A percentile compares a stretch with the other conserved stretches of the same genome.
phyloP scores from a whole-genome alignment of 2,329 filamentous ascomycete species.

The Aplosporella prunicola region DNA sequence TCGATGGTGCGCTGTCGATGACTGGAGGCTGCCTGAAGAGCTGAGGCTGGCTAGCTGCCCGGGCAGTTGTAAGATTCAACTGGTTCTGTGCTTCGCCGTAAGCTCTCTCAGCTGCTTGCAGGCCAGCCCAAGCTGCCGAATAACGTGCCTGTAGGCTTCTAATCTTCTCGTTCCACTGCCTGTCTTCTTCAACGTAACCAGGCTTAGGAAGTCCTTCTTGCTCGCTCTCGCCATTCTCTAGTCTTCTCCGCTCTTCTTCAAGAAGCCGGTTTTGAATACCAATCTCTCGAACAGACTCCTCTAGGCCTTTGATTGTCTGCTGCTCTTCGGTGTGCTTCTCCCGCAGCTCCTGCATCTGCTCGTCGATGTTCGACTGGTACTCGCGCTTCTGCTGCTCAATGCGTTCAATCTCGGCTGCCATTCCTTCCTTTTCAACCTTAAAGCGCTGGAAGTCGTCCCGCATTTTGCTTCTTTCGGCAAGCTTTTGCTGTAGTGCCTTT shows the following conservation, averaged over 20 bases:
- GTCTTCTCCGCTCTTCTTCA: slow-evolving; percentile 58
- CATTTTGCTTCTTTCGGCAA: slow-evolving; percentile 58
- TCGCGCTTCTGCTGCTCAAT: slow-evolving; percentile 31
- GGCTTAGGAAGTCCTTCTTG: slow-evolving; percentile 28
- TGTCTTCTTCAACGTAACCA: slow-evolving; percentile 38
- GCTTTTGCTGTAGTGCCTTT: slow-evolving; percentile 57
- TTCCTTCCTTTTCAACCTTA: slow-evolving; percentile 52
- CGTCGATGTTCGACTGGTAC: slow-evolving; percentile 26
- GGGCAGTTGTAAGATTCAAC: slow-evolving; percentile 30
- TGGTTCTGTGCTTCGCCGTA: slow-evolving; percentile 33
- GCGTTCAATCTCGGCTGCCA: slow-evolving; percentile 45
- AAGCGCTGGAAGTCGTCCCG: slow-evolving; percentile 61
- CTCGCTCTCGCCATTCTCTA: slow-evolving; percentile 34
- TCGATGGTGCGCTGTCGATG: slow-evolving; percentile 19
- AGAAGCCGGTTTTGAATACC: slow-evolving; percentile 62
- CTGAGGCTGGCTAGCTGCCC: slow-evolving; percentile 30
- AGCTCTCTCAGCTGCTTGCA: slow-evolving; percentile 28
- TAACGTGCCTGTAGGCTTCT: slow-evolving; percentile 45
- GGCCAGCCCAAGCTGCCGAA: slow-evolving; percentile 26
- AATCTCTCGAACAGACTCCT: slow-evolving; percentile 64
- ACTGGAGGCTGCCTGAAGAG: slow-evolving; percentile 21
- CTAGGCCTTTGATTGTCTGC: slow-evolving; percentile 49
- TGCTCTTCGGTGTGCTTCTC: slow-evolving; percentile 33
- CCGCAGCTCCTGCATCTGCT: slow-evolving; percentile 33
- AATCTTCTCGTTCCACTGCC: slow-evolving; percentile 47